These are phyloP conservation scores for Pythium aristosporum DNA, from an alignment of 352 stramenopile species.

Conservation along the genomic window DNA sequence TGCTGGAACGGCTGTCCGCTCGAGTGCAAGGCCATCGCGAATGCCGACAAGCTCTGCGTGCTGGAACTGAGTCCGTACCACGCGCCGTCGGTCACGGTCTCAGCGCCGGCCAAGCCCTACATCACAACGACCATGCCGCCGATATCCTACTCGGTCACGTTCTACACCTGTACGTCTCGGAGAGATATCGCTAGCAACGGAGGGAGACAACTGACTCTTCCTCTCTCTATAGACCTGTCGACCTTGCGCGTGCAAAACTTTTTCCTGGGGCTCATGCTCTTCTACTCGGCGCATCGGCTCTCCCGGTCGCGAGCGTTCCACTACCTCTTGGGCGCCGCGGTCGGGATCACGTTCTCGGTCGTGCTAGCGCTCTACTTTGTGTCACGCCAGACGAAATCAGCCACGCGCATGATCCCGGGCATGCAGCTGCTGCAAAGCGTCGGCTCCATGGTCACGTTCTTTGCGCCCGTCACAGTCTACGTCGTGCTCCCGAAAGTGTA, in stretches of 20 bases:
- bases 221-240: conserved; percentile 44
- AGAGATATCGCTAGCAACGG: no score
- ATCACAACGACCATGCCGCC: conserved; percentile 44
- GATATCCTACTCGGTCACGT: conserved; percentile 52
- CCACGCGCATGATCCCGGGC: conserved; percentile 68
- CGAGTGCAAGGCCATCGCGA: conserved; percentile 40
- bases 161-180: conserved; percentile 64
- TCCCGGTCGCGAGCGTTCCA: conserved; percentile 78
- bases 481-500: conserved; percentile 79
- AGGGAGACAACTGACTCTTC: neutral
- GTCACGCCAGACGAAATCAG: conserved; percentile 70
- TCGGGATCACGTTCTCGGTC: conserved; percentile 78
- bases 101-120: conserved; percentile 51
- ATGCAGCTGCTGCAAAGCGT: conserved; percentile 66
- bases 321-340: conserved; percentile 61
- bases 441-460: conserved; percentile 65
- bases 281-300: conserved; percentile 64
- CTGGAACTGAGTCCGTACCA: conserved; percentile 75
- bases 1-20: conserved; percentile 67
- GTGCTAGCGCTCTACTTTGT: conserved; percentile 78
- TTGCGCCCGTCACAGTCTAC: conserved; percentile 72
- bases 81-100: conserved; percentile 74
- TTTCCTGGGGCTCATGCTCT: conserved; percentile 61
- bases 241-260: conserved; percentile 77
- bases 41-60: conserved; percentile 39